Evolutionary conservation across 1,284 basidiomycete species (phyloP).

Genomic region (Bondarzewia mesenterica): DNA sequence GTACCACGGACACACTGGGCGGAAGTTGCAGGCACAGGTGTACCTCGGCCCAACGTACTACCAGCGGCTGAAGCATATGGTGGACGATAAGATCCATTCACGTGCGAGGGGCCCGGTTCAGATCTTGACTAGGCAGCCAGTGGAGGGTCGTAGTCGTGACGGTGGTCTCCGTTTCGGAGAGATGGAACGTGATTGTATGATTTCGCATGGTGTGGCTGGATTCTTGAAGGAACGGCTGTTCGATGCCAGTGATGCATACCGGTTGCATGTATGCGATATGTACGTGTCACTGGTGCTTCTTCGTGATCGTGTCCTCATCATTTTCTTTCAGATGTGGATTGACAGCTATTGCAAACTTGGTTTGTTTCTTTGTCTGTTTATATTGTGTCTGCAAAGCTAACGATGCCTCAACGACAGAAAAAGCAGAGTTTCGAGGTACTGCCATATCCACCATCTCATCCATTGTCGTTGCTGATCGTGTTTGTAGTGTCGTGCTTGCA

Average conservation of each 20-base stretch:
- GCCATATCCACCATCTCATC: slow-evolving; percentile 1
- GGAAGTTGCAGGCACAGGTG: slow-evolving; percentile 94
- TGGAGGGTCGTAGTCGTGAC: slow-evolving; percentile 98
- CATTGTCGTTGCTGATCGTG: slow-evolving; percentile 12
- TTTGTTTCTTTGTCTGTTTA: slow-evolving; percentile 18
- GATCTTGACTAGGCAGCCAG: slow-evolving; percentile 95
- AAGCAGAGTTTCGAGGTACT: slow-evolving; percentile 77
- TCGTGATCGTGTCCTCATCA: slow-evolving; percentile 5
- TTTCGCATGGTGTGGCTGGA: slow-evolving; percentile 96
- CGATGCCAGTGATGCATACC: slow-evolving; percentile 92
- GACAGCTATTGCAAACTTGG: slow-evolving; percentile 90
- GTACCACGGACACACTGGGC: slow-evolving; percentile 98
- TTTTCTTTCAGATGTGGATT: slow-evolving; percentile 68
- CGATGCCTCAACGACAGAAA: slow-evolving; percentile 40
- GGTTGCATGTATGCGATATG: slow-evolving; percentile 95
- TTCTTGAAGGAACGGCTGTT: slow-evolving; percentile 96
- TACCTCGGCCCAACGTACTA: slow-evolving; percentile 99
- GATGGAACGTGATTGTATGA: slow-evolving; percentile 99
- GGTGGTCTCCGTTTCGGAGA: slow-evolving; percentile 99
- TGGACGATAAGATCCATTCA: slow-evolving; percentile 99
- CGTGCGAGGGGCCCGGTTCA: slow-evolving; percentile 96
- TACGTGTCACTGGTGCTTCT: slow-evolving; percentile 29
- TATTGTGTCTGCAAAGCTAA: slow-evolving; percentile 2
- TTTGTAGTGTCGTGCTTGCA: slow-evolving; percentile 75
- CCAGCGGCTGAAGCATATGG: slow-evolving; percentile 99